These are phyloP conservation scores for Singerocomus rubriflavus DNA, from an alignment of 1,284 basidiomycete genomes.

Conservation along the genomic window DNA sequence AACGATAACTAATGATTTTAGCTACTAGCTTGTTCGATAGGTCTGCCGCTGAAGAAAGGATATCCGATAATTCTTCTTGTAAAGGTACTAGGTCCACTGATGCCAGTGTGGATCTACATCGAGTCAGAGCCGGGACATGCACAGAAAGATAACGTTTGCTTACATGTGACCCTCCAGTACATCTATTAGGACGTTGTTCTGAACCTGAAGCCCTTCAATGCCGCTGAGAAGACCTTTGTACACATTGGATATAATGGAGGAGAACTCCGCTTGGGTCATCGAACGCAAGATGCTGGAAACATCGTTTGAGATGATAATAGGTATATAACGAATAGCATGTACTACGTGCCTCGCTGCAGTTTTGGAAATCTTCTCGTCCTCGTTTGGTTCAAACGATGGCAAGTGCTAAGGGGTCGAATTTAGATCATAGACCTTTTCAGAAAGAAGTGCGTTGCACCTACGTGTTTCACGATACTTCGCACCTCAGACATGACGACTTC, in stretches of 20 bases:
- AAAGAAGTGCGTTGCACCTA: constrained; percentile 33
- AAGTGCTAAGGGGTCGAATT: constrained; percentile 42
- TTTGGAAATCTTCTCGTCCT: constrained; percentile 43
- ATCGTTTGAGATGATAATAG: constrained; percentile 11
- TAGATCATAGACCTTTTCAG: constrained; percentile 8
- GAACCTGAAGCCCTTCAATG: constrained; percentile 69
- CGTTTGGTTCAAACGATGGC: constrained; percentile 55
- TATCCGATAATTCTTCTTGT: constrained; percentile 65
- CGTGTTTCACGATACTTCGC: constrained; percentile 56
- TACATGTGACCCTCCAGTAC: constrained; percentile 54
- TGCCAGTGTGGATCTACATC: constrained; percentile 33
- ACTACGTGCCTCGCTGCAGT: constrained; percentile 34
- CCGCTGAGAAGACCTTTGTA: constrained; percentile 67
- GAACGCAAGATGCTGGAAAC: constrained; percentile 60
- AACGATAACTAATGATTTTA: constrained; percentile 72
- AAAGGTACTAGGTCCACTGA: constrained; percentile 43
- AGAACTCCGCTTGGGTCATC: constrained; percentile 71
- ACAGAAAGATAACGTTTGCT: constrained; percentile 15
- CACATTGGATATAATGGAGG: constrained; percentile 58
- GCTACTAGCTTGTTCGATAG: constrained; percentile 80
- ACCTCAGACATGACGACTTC: constrained; percentile 72
- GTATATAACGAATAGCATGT: not conserved
- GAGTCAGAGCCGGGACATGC: constrained; percentile 9
- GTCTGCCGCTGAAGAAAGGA: constrained; percentile 78
- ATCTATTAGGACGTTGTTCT: constrained; percentile 60